phyloP scores from a whole-genome alignment of 2,329 filamentous ascomycete species.

The Penicillium sp. region DNA sequence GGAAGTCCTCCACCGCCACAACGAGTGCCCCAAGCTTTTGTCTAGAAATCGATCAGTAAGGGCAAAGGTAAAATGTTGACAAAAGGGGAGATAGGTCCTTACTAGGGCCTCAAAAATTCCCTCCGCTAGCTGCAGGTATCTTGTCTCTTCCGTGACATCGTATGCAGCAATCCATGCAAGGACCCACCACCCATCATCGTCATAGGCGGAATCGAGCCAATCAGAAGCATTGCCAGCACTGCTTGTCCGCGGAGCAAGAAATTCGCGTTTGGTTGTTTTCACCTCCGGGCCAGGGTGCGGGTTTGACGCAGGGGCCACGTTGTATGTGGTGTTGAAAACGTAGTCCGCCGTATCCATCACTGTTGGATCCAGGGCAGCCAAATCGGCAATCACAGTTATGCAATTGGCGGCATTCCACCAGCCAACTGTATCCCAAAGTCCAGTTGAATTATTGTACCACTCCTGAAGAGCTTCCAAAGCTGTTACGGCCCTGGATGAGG shows the following conservation, averaged over 20 bases:
- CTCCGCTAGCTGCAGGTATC: slow-evolving; percentile 50
- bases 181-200: slow-evolving; percentile 58
- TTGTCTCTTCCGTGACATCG: slow-evolving; percentile 48
- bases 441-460: slow-evolving; percentile 62
- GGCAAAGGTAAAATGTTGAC: neutral
- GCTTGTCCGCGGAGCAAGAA: slow-evolving; percentile 1
- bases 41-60: slow-evolving; percentile 16
- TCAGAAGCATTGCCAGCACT: slow-evolving; percentile 21
- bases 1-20: slow-evolving; percentile 50
- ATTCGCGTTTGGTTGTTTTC: slow-evolving; percentile 9
- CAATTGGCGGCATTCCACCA: slow-evolving; percentile 76
- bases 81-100: neutral
- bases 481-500: slow-evolving; percentile 11
- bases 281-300: slow-evolving; percentile 18
- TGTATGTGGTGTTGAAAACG: slow-evolving; percentile 49
- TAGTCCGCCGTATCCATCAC: slow-evolving; percentile 34
- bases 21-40: slow-evolving; percentile 43
- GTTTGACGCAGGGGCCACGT: slow-evolving; percentile 21
- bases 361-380: slow-evolving; percentile 41
- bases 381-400: slow-evolving; percentile 62
- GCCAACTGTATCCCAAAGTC: slow-evolving; percentile 63
- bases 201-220: slow-evolving; percentile 43
- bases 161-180: slow-evolving; percentile 57
- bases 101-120: slow-evolving; percentile 52
- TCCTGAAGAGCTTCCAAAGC: slow-evolving; percentile 53